A percentile compares a stretch with the other conserved stretches of the same genome.
Conservation (phyloP, 2,329 filamentous ascomycete species). For the Lecanoromycetidae sp. region DNA sequence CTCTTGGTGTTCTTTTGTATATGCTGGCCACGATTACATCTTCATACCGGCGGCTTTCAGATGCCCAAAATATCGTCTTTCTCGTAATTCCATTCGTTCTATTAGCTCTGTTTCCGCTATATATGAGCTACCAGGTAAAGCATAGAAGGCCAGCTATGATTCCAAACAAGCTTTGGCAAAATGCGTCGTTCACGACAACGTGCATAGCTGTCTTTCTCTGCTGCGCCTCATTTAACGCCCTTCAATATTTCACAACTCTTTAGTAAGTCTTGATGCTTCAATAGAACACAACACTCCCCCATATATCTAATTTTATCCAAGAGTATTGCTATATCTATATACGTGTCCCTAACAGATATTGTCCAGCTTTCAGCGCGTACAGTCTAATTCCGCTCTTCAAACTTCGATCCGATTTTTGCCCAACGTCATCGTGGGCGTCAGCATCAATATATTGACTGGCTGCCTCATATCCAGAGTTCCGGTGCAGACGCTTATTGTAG, state of each 20-base stretch:
- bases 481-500: constrained; percentile 30
- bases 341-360: constrained; percentile 8
- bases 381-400: constrained; percentile 34
- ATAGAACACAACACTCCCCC: not conserved
- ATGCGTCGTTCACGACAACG: constrained; percentile 42
- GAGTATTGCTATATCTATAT: no score
- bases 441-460: constrained; percentile 34
- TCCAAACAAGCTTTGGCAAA: constrained; percentile 51
- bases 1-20: constrained; percentile 38
- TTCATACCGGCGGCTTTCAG: constrained; percentile 26
- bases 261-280: constrained; percentile 30
- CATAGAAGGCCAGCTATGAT: constrained; percentile 43
- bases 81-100: constrained; percentile 33
- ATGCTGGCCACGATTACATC: constrained; percentile 22
- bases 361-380: constrained; percentile 41
- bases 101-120: constrained; percentile 40
- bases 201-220: constrained; percentile 41
- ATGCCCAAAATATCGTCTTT: constrained; percentile 30
- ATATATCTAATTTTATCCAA: no score
- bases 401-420: constrained; percentile 38
- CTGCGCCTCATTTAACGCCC: constrained; percentile 34
- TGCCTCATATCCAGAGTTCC: constrained; percentile 34
- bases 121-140: constrained; percentile 40
- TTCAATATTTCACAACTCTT: constrained; percentile 38
- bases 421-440: constrained; percentile 32